Base-by-base conservation (phyloP, 2,329 filamentous ascomycete species). In the Fusarium lyarnte region DNA sequence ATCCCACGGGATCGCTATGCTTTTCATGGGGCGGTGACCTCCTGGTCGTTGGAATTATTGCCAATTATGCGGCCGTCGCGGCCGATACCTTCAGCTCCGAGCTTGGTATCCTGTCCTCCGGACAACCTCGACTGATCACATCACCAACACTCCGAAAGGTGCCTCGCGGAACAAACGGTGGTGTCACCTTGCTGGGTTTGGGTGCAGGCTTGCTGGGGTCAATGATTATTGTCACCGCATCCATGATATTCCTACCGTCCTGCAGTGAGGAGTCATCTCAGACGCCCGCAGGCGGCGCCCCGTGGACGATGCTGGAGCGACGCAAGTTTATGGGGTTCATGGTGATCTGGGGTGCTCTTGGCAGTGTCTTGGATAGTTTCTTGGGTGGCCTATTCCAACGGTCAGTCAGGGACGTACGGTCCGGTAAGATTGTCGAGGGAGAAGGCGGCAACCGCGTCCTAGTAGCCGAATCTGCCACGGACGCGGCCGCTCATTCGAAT, bases 1-100 rank as follows among this genome's bases (percentile, higher is more conserved):
- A 78, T 52, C 81, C 81, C 5, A 58, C 79, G 21, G 83, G 85
- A 61, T 85, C 84, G 19, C 79, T 87, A 58, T 91, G 89, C 81
- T 91, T 85, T 78, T 82, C 85, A 1, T 91, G 88, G 88, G 84
- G 84, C 53, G 90, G 90, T 39, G 90, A 92, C 76, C 80, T 92
- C 9, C 84, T 92, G 8, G 84, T 91, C 16, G 78, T 92, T 25
- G 91, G 91, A 17, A 91, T 92, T 73, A 88, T 93, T 73, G 89
- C 90, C 45, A 95, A 97, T 83, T 99, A 99, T 78, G 95, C 94
- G 31, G 93, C 94, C 53, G 94, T 97, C 14, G 91, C 94, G 25
- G 94, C 95, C 54, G 96, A 99, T 81, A 99, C 96, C 0, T 96
- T 98, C 80, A 95, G 93, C 63, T 97, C 94, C 16, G 96, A 99